Evolutionary conservation across 1,139 yeast species (phyloP), one percentile per base, ranked within the genome.

Genomic region (Pichia inconspicua): DNA sequence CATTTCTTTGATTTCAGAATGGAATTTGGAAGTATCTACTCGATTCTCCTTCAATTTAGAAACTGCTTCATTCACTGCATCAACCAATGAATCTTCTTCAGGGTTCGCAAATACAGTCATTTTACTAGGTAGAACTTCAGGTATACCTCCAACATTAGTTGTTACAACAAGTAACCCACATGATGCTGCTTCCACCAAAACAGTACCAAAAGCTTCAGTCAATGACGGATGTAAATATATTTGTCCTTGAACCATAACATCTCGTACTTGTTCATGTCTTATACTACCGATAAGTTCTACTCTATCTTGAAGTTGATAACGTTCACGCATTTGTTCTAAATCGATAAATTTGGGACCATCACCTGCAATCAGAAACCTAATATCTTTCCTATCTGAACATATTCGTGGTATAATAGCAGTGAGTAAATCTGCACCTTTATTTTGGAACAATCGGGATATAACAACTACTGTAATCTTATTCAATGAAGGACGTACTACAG

Each of bases 201-300:
- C 98, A 0, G 98, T 92, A 1, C 99, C 99, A 68, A 94, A 94
- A 0, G 98, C 98, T 64, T 94, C 99, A 0, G 98, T 94, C 35
- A 94, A 70, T 1, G 96, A 84, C 0, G 98, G 92, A 65, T 94
- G 98, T 43, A 94, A 67, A 63, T 90, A 94, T 14, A 94, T 92
- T 60, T 94, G 95, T 12, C 98, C 99, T 51, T 82, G 79, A 3
- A 88, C 79, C 96, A 94, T 88, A 14, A 92, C 88, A 59, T 90
- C 87, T 43, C 97, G 72, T 4, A 94, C 98, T 55, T 85, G 83
- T 63, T 94, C 98, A 63, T 94, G 99, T 41, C 85, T 78, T 0
- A 94, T 84, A 14, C 92, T 82, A 1, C 98, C 98, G 39, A 89
- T 73, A 19, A 94, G 72, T 43, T 82, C 81, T 1, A 94, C 97